Base-by-base conservation (phyloP, 805 yeast species). In the Saccharomycopsis fibuligera region DNA sequence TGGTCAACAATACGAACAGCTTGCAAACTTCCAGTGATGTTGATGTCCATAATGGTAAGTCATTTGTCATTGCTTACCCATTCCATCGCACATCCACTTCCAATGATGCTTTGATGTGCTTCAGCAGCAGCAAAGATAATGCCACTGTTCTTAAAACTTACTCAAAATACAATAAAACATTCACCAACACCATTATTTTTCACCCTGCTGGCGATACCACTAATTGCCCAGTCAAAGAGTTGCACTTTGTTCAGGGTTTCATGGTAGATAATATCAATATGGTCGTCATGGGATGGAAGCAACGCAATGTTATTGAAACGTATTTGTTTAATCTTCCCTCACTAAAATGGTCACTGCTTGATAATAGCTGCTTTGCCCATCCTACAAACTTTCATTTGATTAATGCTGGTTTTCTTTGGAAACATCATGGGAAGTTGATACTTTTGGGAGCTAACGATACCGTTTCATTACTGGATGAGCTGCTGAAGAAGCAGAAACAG, bases 351-450 rank as follows among this genome's bases (percentile, higher is more conserved):
- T 75, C 84, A 0, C 67, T 80, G 48, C 62, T 85, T 22, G 81
- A 77, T 53, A 65, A 75, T 14, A 72, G 72, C 37, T 69, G 73
- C 60, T 68, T 81, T 56, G 70, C 73, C 42, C 80, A 76, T 54
- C 75, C 72, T 42, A 65, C 70, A 29, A 74, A 74, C 27, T 69
- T 75, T 2, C 86, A 82, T 57, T 66, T 83, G 45, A 72, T 82
- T 44, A 78, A 86, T 77, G 81, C 78, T 53, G 78, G 84, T 0
- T 80, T 75, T 62, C 79, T 79, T 1, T 85, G 95, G 95, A 74
- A 74, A 29, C 81, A 90, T 0, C 95, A 85, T 62, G 91, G 85
- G 58, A 80, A 79, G 60, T 79, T 82, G 1, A 65, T 82, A 1
- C 62, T 83, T 25, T 57, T 85, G 31, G 93, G 93, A 1, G 62